Evolutionary conservation across 139 green algal genomes (phyloP), one percentile per base, ranked within the genome.

Genomic region (Pycnococcus provasolii): DNA sequence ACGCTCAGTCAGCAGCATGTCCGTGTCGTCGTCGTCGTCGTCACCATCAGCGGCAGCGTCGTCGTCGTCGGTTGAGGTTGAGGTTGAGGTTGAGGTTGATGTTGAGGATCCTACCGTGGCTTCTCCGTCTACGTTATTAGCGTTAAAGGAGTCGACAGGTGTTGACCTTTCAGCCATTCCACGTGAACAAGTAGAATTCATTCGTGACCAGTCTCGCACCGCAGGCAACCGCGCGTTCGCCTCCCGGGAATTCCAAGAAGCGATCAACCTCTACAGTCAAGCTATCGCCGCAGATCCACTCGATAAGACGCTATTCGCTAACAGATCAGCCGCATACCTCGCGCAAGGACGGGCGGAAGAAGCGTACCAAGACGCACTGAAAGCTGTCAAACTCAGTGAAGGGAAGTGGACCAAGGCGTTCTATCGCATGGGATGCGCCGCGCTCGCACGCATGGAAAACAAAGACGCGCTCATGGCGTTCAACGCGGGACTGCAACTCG

Each of bases 251-350:
- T 59, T 15, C 37, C 51, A 66, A 83, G 77, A 83, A 44, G 80
- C 80, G 0, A 59, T 77, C 2, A 60, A 66, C 45, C 42, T 75
- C 11, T 86, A 86, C 61, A 77, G 45, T 45, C 67, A 86, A 64
- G 80, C 80, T 7, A 75, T 86, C 26, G 80, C 78, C 1, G 78
- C 72, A 0, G 52, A 40, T 9, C 40, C 62, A 37, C 43, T 13
- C 2, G 77, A 85, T 11, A 9, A 50, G 26, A 67, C 66, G 11
- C 63, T 83, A 11, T 77, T 70, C 46, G 55, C 40, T 37, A 86
- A 86, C 72, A 66, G 81, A 44, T 78, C 72, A 7, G 79, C 79
- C 0, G 67, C 76, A 5, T 74, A 82, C 68, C 55, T 82, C 11
- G 73, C 62, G 0, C 37, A 67, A 3, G 76, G 64, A 0, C 60